A percentile compares a stretch with the other conserved stretches of the same genome.
phyloP scores from a whole-genome alignment of 2,329 filamentous ascomycete species.

The Neofusicoccum umdonicola region DNA sequence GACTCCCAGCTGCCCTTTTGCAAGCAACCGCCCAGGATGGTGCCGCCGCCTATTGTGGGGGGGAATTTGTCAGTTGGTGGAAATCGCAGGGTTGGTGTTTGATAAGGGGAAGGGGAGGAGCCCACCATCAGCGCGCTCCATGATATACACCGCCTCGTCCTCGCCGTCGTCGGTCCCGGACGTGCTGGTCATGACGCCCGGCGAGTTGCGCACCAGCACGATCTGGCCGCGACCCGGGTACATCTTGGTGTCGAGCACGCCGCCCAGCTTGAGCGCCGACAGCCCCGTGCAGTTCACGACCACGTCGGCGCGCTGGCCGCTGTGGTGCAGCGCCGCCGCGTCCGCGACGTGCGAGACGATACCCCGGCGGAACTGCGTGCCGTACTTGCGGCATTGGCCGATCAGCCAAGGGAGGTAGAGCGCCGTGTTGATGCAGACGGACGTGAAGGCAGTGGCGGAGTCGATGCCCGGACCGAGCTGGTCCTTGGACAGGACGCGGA shows the following conservation, averaged over 20 bases:
- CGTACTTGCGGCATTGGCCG: slow-evolving; percentile 72
- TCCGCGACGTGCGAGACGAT: slow-evolving; percentile 66
- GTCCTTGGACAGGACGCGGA: slow-evolving; percentile 56
- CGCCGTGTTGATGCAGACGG: slow-evolving; percentile 86
- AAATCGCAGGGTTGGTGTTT: slow-evolving; percentile 1
- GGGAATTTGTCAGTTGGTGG: background rate
- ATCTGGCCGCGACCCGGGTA: slow-evolving; percentile 79
- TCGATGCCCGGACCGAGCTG: slow-evolving; percentile 63
- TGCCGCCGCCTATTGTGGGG: slow-evolving; percentile 63
- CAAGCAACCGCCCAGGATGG: slow-evolving; percentile 82
- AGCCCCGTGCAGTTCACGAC: slow-evolving; percentile 86
- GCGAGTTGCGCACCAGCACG: slow-evolving; percentile 77
- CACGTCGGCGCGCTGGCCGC: slow-evolving; percentile 60
- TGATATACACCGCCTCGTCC: slow-evolving; percentile 74
- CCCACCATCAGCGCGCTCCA: slow-evolving; percentile 65
- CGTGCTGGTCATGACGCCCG: slow-evolving; percentile 64
- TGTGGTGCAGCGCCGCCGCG: slow-evolving; percentile 60
- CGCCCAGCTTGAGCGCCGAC: slow-evolving; percentile 70
- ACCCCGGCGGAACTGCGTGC: slow-evolving; percentile 56
- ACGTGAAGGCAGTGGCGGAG: slow-evolving; percentile 73
- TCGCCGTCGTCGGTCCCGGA: slow-evolving; percentile 72
- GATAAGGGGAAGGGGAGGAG: slow-evolving; percentile 21
- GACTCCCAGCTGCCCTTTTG: slow-evolving; percentile 77
- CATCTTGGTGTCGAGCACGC: slow-evolving; percentile 72
- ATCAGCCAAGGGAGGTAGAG: slow-evolving; percentile 85